Percentiles rank a stretch among this genome's conserved stretches.
phyloP scores from a whole-genome alignment of 257 asterid genomes.

The Knoxia roxburghii region DNA sequence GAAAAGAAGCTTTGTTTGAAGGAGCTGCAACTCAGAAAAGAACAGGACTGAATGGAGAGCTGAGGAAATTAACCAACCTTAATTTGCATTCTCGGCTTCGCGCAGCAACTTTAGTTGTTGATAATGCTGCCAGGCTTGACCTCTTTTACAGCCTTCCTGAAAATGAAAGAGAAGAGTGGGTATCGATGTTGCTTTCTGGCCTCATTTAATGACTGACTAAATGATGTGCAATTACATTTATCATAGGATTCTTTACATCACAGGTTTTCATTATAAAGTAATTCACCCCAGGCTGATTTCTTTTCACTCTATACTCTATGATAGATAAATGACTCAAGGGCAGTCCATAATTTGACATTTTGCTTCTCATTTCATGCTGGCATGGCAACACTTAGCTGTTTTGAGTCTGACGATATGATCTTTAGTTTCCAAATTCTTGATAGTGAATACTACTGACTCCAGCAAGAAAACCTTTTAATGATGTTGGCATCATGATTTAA shows the following conservation, averaged over 20 bases:
- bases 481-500: background rate
- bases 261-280: background rate
- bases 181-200: slow-evolving; percentile 18
- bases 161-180: slow-evolving; percentile 14
- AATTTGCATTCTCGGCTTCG: slow-evolving; percentile 13
- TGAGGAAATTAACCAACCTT: slow-evolving; percentile 9
- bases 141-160: slow-evolving; percentile 15
- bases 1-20: slow-evolving; percentile 5
- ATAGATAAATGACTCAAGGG: background rate
- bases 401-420: background rate
- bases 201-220: background rate
- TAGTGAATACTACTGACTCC: too few relatives aligned
- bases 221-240: background rate
- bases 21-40: slow-evolving; percentile 6
- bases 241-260: background rate
- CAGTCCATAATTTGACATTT: background rate
- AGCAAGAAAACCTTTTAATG: background rate
- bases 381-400: background rate
- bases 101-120: slow-evolving; percentile 12
- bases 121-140: slow-evolving; percentile 11
- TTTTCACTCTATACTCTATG: background rate
- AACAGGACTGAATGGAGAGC: slow-evolving; percentile 6
- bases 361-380: background rate
- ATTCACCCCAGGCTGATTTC: background rate
- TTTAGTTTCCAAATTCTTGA: too few relatives aligned